Evolutionary conservation across 305 asterid genomes (phyloP).

Genomic region (Solanum hybrid): DNA sequence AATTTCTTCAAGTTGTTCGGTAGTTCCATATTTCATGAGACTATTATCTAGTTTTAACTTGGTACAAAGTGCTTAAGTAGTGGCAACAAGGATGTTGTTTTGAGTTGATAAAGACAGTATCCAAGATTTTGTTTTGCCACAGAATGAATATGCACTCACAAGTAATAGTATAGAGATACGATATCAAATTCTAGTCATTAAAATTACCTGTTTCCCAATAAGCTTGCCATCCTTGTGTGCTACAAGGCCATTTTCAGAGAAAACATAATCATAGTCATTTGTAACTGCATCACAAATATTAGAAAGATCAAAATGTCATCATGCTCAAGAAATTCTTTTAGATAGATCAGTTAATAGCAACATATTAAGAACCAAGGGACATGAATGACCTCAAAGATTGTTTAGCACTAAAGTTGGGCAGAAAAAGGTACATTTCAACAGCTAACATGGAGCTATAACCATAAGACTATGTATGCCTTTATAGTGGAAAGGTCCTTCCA

Average conservation of each 20-base stretch:
- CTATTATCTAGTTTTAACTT: neutral
- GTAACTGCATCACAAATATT: conserved; percentile 38
- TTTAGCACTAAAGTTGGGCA: neutral
- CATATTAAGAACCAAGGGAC: neutral
- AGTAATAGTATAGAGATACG: neutral
- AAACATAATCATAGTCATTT: conserved; percentile 70
- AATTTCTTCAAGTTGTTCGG: neutral
- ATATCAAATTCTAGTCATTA: conserved; percentile 11
- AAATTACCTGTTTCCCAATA: conserved; percentile 70
- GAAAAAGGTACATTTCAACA: neutral
- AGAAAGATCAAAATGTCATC: neutral
- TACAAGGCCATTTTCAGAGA: conserved; percentile 97
- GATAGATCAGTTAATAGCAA: neutral
- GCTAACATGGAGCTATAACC: neutral
- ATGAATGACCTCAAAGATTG: neutral
- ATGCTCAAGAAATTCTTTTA: neutral
- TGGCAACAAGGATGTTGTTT: neutral
- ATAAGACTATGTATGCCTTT: neutral
- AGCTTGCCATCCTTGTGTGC: conserved; percentile 71
- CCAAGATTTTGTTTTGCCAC: neutral
- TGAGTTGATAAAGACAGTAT: neutral
- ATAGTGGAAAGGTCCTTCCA: neutral
- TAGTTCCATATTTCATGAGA: neutral
- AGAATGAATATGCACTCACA: neutral
- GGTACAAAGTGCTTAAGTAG: neutral